Base-by-base conservation (phyloP, 2,329 filamentous ascomycete species). In the Hymenoscyphus repandus region DNA sequence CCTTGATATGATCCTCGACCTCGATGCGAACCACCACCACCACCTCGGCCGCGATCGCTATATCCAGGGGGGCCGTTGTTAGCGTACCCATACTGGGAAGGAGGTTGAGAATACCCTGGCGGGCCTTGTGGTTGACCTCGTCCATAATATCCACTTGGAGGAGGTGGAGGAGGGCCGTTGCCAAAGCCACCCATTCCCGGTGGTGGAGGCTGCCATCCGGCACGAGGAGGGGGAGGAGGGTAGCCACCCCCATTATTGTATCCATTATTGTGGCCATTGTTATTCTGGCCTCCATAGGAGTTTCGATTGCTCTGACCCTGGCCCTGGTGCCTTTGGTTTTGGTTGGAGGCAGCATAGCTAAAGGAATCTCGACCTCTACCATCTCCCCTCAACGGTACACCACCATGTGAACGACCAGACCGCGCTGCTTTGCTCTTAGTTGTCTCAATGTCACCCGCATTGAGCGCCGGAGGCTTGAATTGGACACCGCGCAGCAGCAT, bases 401-500 rank as follows among this genome's bases (percentile, higher is more conserved):
- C 87, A 11, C 87, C 86, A 61, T 82, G 82, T 43, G 78, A 80
- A 47, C 89, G 79, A n/a, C 88, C 84, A 18, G 78, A 75, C 53
- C 80, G 78, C 49, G 79, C 74, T 32, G 85, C 74, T 65, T 86
- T 84, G 47, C 78, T 77, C 64, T 83, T 82, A 39, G 91, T 79
- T 6, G 79, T 76, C 57, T 91, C 85, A 48, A 92, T 82, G 63
- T 96, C 91, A 52, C 79, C 80, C 32, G 80, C 77, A 51, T 88
- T 86, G 1, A 99, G 79, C 9, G 82, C 85, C 1, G 88, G 82
- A 1, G 77, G 71, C 4, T 87, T 82, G 50, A 91, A 77, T 61
- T 85, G 83, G 36, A 91, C 83, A 11, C 93, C 93, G 2, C 90
- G 85, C 33, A 99, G 77, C 12, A 99, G 78, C 87, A 96, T 95